Evolutionary conservation across 2,329 filamentous ascomycete genomes (phyloP).

Genomic region (Pestalotiopsis fici): DNA sequence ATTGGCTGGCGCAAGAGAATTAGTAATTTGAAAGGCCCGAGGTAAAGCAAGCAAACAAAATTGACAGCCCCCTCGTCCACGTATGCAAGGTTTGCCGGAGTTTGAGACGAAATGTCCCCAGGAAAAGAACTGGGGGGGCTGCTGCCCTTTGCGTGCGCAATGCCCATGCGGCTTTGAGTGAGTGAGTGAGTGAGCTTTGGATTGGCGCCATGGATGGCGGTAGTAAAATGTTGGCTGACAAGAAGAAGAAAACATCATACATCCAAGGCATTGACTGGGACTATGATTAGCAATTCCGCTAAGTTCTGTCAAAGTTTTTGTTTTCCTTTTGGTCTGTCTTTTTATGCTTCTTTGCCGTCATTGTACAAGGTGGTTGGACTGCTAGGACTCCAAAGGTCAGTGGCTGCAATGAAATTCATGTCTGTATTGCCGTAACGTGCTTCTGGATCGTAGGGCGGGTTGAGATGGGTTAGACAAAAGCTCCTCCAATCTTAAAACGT

Average conservation of each 20-base stretch:
- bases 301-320: neutral
- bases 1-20: neutral
- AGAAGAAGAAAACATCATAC: neutral
- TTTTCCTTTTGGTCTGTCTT: neutral
- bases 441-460: neutral
- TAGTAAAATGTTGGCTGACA: neutral
- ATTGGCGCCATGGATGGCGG: too few relatives aligned
- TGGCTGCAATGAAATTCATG: neutral
- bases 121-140: neutral
- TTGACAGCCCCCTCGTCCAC: neutral
- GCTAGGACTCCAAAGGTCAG: neutral
- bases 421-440: neutral
- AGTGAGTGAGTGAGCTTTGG: too few relatives aligned
- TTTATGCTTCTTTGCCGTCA: neutral
- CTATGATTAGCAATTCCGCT: neutral
- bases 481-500: conserved; percentile 9
- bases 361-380: neutral
- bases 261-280: neutral
- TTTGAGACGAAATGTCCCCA: neutral
- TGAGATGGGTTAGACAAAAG: conserved; percentile 6
- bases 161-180: too few relatives aligned
- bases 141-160: neutral
- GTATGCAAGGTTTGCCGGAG: neutral
- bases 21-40: neutral
- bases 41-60: neutral